Conservation (phyloP, 108 stramenopile genomes). For the Fragilariopsis cylindrus region DNA sequence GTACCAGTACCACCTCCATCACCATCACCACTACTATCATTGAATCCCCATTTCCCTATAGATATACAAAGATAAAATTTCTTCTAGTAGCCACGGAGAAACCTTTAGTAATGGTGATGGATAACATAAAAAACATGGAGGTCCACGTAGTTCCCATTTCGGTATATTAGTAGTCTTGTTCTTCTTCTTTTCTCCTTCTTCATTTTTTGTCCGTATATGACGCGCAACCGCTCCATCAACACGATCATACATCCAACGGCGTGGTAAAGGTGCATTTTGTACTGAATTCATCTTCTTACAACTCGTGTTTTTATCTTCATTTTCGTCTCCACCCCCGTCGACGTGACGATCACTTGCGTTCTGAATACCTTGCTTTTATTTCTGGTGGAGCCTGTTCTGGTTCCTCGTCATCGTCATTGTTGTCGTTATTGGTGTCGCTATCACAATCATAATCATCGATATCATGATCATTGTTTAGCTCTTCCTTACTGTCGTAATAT, state of each 20-base stretch:
- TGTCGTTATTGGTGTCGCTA: no score
- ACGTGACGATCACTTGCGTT: no score
- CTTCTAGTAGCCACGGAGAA: slow-evolving; percentile 4
- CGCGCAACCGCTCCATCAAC: neutral
- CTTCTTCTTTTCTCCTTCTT: neutral
- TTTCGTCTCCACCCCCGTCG: no score
- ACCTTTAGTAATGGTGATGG: neutral
- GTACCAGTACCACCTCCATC: neutral
- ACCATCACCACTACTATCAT: neutral
- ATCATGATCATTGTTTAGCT: no score
- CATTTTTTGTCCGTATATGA: neutral
- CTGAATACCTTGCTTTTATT: no score
- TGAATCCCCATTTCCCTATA: neutral
- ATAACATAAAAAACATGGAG: neutral
- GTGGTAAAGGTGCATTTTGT: neutral
- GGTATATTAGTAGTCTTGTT: neutral
- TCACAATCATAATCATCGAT: no score
- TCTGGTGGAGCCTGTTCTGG: no score
- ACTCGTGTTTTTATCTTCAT: no score
- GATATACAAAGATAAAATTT: neutral
- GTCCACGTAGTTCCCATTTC: neutral
- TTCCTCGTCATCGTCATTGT: no score
- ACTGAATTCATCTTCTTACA: neutral
- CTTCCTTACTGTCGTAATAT: no score
- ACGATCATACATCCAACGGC: slow-evolving; percentile 1